Evolutionary conservation across 202 grass and related monocot species (phyloP).

Genomic region (Panicum virgatum): DNA sequence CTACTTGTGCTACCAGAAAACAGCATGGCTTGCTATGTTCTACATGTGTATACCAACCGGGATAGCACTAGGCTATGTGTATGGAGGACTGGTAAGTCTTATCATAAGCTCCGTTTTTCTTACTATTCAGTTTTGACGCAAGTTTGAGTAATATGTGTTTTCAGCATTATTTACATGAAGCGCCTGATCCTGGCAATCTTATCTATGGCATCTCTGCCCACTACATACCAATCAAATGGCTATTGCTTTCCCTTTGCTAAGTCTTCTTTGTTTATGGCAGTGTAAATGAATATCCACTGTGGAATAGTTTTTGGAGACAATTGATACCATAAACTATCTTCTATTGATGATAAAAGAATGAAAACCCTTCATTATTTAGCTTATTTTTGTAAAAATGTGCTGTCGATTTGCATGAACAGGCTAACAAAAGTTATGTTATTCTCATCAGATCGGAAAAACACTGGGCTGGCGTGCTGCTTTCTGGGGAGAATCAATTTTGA

Average conservation of each 20-base stretch:
- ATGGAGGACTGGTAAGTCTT: conserved; percentile 88
- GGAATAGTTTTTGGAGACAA: background rate
- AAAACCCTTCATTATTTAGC: background rate
- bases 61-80: conserved; percentile 95
- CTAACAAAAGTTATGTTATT: conserved; percentile 23
- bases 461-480: conserved; percentile 97
- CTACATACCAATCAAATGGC: background rate
- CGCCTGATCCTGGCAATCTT: background rate
- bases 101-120: conserved; percentile 27
- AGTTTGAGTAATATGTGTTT: conserved; percentile 22
- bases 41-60: conserved; percentile 99
- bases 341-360: background rate
- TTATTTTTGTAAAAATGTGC: background rate
- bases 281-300: background rate
- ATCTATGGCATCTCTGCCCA: background rate
- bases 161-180: background rate
- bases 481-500: conserved; percentile 95
- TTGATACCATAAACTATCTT: background rate
- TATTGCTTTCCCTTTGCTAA: background rate
- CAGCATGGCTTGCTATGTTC: conserved; percentile 92
- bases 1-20: conserved; percentile 76
- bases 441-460: conserved; percentile 63
- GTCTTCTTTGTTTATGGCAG: background rate
- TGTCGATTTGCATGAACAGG: background rate
- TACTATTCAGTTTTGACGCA: conserved; percentile 21